Evolutionary conservation across 2,329 filamentous ascomycete species (phyloP).

Genomic region (Lachnellula subtilissima): DNA sequence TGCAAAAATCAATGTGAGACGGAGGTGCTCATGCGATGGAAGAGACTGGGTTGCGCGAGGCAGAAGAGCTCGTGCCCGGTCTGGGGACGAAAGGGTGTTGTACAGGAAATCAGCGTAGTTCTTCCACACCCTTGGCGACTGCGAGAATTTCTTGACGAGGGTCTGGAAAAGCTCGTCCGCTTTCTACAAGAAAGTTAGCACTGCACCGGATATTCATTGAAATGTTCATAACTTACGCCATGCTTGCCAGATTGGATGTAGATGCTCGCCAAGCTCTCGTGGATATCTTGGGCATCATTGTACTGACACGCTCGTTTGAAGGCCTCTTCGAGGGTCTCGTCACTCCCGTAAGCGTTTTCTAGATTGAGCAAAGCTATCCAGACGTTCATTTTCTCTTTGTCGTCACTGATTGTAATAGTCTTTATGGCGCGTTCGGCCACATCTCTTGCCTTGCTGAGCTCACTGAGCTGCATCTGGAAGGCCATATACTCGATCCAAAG

Average conservation of each 20-base stretch:
- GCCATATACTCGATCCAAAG: conserved; percentile 98
- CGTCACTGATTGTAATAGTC: conserved; percentile 86
- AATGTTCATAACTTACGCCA: conserved; percentile 53
- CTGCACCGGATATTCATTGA: neutral
- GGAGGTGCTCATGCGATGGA: conserved; percentile 57
- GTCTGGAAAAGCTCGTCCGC: conserved; percentile 83
- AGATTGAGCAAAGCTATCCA: conserved; percentile 95
- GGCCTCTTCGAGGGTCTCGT: conserved; percentile 75
- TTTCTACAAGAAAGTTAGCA: conserved; percentile 52
- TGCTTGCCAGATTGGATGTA: conserved; percentile 89
- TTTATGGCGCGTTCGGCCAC: conserved; percentile 86
- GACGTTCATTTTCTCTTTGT: conserved; percentile 88
- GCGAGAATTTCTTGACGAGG: conserved; percentile 82
- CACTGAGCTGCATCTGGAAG: conserved; percentile 91
- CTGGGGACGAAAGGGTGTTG: conserved; percentile 62
- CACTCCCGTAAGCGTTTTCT: conserved; percentile 83
- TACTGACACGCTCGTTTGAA: conserved; percentile 93
- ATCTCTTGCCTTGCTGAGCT: conserved; percentile 80
- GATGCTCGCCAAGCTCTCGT: conserved; percentile 86
- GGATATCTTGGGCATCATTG: conserved; percentile 85
- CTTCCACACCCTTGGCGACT: conserved; percentile 75
- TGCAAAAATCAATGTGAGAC: conserved; percentile 81
- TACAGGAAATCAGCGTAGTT: conserved; percentile 96
- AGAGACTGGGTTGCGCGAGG: conserved; percentile 82
- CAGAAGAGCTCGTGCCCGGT: conserved; percentile 73